These are phyloP conservation scores for Globisporangium spinosum DNA, from an alignment of 352 stramenopile genomes.

Conservation along the genomic window DNA sequence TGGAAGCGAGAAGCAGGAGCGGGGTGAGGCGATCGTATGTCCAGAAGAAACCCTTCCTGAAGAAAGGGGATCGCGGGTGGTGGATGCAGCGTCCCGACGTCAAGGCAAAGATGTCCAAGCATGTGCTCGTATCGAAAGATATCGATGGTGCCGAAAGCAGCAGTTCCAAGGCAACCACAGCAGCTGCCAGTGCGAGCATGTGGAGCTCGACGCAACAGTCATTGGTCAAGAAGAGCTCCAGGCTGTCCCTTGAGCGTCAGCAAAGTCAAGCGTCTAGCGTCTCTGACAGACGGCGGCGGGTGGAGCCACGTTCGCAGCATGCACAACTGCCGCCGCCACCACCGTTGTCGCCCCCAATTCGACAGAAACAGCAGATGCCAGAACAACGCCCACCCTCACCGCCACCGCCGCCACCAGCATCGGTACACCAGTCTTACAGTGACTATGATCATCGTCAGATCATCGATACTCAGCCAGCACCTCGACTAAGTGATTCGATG, in stretches of 20 bases:
- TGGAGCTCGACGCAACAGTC: conserved; percentile 14
- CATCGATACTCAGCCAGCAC: not conserved
- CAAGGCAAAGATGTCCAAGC: conserved; percentile 52
- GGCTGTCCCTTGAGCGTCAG: conserved; percentile 10
- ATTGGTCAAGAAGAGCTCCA: conserved; percentile 24
- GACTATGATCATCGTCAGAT: not conserved
- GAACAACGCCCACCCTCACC: not conserved
- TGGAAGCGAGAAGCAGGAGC: not conserved
- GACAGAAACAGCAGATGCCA: not conserved
- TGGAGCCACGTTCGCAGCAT: not conserved
- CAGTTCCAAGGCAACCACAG: conserved; percentile 17
- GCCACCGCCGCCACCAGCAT: not conserved
- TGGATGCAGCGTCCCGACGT: conserved; percentile 68
- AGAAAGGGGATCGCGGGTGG: conserved; percentile 75
- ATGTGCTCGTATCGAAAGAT: conserved; percentile 53
- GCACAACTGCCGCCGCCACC: not conserved
- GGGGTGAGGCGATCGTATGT: conserved; percentile 6
- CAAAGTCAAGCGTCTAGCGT: not conserved
- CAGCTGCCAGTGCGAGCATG: conserved; percentile 4
- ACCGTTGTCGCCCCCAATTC: not conserved
- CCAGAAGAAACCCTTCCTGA: conserved; percentile 64
- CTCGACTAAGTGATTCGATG: conserved; percentile 21
- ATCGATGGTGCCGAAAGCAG: conserved; percentile 21
- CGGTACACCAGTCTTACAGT: not conserved
- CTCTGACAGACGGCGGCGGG: not conserved